Percentiles rank a stretch among this genome's conserved stretches.
These are phyloP conservation scores for Pseudisothecium myosuroides DNA, from an alignment of 225 moss, liverwort and hornwort species.

Conservation along the genomic window DNA sequence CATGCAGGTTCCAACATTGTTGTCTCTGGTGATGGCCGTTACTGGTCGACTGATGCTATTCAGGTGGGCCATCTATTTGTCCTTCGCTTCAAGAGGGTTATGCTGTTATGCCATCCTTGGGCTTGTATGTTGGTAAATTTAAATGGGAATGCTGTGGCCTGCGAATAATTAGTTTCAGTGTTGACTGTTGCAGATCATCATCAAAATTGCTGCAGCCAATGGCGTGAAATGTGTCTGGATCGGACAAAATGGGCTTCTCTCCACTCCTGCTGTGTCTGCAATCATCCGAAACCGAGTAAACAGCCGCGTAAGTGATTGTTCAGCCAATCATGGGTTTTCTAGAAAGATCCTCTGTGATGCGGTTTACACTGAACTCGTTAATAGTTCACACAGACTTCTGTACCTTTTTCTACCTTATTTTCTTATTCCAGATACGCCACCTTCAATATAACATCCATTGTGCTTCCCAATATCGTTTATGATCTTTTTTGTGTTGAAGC, in stretches of 20 bases:
- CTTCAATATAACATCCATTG: background rate
- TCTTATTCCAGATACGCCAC: background rate
- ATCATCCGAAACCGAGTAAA: slow-evolving; percentile 66
- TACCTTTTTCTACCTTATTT: background rate
- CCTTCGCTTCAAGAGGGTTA: background rate
- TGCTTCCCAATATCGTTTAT: background rate
- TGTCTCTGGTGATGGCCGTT: slow-evolving; percentile 85
- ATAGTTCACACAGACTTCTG: background rate
- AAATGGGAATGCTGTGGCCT: background rate
- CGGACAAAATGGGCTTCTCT: slow-evolving; percentile 63
- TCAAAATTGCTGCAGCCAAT: slow-evolving; percentile 74
- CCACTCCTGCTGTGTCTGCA: slow-evolving; percentile 83
- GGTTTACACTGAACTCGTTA: background rate
- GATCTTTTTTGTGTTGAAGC: background rate
- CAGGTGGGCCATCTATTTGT: slow-evolving; percentile 23
- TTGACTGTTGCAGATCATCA: slow-evolving; percentile 57
- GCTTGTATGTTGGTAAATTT: background rate
- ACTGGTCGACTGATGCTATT: slow-evolving; percentile 69
- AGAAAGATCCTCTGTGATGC: background rate
- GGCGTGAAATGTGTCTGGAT: slow-evolving; percentile 68
- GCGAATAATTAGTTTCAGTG: background rate
- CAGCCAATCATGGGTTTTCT: background rate
- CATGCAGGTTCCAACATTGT: slow-evolving; percentile 70
- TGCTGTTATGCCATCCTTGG: background rate
- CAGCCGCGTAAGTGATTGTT: slow-evolving; percentile 15